phyloP scores from a whole-genome alignment of 148 eudicot species.

The Rhododendron simsii region DNA sequence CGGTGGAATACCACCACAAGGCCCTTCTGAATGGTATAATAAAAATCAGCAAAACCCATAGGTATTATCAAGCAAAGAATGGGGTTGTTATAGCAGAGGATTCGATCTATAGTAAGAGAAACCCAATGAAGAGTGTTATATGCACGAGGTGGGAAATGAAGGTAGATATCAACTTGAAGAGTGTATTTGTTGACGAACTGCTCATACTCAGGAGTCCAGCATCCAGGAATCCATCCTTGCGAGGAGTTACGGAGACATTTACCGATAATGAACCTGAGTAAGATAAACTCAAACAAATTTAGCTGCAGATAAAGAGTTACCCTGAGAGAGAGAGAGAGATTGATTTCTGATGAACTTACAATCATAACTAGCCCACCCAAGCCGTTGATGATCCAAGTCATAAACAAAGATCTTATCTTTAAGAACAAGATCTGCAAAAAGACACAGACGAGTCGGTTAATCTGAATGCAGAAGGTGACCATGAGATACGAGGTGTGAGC shows the following conservation, averaged over 20 bases:
- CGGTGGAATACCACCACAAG: neutral
- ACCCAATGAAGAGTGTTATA: neutral
- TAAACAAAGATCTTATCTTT: conserved; percentile 83
- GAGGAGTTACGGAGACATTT: conserved; percentile 64
- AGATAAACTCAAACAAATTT: neutral
- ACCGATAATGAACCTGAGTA: conserved; percentile 65
- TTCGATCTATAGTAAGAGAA: neutral
- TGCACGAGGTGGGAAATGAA: neutral
- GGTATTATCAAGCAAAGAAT: neutral
- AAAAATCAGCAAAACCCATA: neutral
- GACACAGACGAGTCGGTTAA: neutral
- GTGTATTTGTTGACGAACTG: conserved; percentile 34
- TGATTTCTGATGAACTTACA: conserved; percentile 45
- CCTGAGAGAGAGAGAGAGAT: neutral
- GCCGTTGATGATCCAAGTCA: conserved; percentile 61
- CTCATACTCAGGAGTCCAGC: conserved; percentile 57
- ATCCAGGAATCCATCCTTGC: conserved; percentile 54
- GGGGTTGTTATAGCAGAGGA: neutral
- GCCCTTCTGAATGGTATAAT: neutral
- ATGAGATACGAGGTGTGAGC: neutral
- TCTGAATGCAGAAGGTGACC: neutral
- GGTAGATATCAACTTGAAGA: conserved; percentile 14
- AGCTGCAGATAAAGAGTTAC: neutral
- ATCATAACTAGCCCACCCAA: conserved; percentile 89
- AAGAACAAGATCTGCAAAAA: conserved; percentile 74